A percentile compares a stretch with the other conserved stretches of the same genome.
phyloP scores from a whole-genome alignment of 805 yeast species.

The Candida tibetensis region DNA sequence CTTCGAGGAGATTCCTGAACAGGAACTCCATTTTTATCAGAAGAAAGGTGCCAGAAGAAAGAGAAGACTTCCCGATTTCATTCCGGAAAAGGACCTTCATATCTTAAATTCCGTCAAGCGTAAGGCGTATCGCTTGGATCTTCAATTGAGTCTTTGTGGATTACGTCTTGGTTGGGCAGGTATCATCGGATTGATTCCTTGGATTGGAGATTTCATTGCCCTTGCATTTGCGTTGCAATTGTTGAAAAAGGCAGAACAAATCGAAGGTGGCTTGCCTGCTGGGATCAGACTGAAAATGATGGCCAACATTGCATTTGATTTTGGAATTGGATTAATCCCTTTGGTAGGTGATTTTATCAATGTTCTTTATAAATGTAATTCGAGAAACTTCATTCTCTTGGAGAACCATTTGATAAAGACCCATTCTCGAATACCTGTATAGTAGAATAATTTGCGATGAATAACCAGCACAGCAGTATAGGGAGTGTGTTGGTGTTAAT shows the following conservation, averaged over 20 bases:
- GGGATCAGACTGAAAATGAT: constrained; percentile 31
- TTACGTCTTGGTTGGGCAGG: constrained; percentile 43
- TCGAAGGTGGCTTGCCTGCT: constrained; percentile 40
- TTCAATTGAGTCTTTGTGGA: constrained; percentile 40
- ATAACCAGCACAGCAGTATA: no score
- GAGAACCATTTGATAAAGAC: constrained; percentile 37
- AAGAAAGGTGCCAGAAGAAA: constrained; percentile 38
- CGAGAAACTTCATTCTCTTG: constrained; percentile 25
- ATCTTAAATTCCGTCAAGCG: constrained; percentile 34
- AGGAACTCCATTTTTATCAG: constrained; percentile 42
- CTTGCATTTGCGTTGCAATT: constrained; percentile 29
- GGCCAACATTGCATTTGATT: constrained; percentile 39
- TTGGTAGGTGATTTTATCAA: constrained; percentile 22
- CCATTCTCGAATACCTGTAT: constrained; percentile 14
- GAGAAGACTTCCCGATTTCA: constrained; percentile 33
- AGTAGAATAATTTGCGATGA: no score
- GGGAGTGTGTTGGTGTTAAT: no score
- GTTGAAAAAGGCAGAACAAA: constrained; percentile 28
- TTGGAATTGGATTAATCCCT: constrained; percentile 36
- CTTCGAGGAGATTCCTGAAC: constrained; percentile 38
- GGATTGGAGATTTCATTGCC: constrained; percentile 38
- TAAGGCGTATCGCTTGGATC: constrained; percentile 38
- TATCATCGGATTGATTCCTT: constrained; percentile 39
- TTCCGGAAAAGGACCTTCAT: constrained; percentile 32
- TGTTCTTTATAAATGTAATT: constrained; percentile 23